These are phyloP conservation scores for Babesia ovata DNA, from an alignment of 169 alveolate genomes.

Conservation along the genomic window DNA sequence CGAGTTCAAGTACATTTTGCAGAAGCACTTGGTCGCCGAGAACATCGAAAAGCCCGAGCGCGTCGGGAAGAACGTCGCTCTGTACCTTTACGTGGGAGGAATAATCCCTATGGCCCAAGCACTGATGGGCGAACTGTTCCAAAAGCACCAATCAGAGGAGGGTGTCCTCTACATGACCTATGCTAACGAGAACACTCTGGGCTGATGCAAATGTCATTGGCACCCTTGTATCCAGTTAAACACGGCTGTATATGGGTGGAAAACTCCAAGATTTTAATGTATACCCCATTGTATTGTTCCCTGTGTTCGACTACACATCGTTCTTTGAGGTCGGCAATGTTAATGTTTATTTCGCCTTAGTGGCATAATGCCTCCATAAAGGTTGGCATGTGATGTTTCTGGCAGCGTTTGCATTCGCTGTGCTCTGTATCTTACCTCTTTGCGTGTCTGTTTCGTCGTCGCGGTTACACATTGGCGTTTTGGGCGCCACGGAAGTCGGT, in stretches of 20 bases:
- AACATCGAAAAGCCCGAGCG: conserved; percentile 24
- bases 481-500: background rate
- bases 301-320: no score
- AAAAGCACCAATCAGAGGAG: conserved; percentile 81
- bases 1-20: conserved; percentile 86
- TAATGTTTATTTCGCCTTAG: no score
- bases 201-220: conserved; percentile 3
- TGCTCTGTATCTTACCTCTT: no score
- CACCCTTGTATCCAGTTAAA: background rate
- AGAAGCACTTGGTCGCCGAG: conserved; percentile 80
- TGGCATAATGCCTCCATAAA: no score
- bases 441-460: background rate
- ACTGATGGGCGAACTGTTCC: conserved; percentile 82
- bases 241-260: no score
- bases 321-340: no score
- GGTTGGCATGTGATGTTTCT: no score
- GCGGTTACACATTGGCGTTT: conserved; percentile 11
- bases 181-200: conserved; percentile 77
- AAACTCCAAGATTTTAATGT: no score
- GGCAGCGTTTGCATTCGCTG: no score
- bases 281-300: no score
- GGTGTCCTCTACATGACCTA: conserved; percentile 83
- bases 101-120: conserved; percentile 82
- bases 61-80: conserved; percentile 72
- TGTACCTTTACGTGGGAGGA: conserved; percentile 81